Evolutionary conservation across 441 rosid genomes (phyloP).

Genomic region (Populus trichocarpa): DNA sequence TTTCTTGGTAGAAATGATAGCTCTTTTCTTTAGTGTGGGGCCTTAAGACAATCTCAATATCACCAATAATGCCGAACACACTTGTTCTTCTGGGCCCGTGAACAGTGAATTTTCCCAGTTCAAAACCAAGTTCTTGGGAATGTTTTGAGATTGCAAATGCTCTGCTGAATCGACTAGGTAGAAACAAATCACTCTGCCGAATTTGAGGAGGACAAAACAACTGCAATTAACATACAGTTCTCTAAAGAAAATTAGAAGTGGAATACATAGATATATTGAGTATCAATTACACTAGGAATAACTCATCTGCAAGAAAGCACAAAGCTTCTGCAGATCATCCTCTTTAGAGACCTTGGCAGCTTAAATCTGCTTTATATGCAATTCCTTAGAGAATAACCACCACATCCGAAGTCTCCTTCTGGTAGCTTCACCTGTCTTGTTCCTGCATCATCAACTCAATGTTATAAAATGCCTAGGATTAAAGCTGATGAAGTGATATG

Average conservation of each 20-base stretch:
- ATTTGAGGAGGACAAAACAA: background rate
- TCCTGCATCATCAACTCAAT: conserved; percentile 40
- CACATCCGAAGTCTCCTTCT: conserved; percentile 44
- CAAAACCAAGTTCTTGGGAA: conserved; percentile 8
- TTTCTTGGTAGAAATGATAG: background rate
- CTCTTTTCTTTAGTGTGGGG: background rate
- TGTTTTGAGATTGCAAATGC: background rate
- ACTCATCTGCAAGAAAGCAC: background rate
- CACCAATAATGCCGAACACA: background rate
- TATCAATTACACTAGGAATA: conserved; percentile 15
- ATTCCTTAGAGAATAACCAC: conserved; percentile 35
- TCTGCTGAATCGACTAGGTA: conserved; percentile 10
- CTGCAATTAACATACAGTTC: conserved; percentile 13
- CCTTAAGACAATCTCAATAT: background rate
- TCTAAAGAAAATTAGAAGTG: conserved; percentile 2
- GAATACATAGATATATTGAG: conserved; percentile 4
- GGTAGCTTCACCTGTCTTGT: conserved; percentile 30
- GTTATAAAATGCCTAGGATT: conserved; percentile 1
- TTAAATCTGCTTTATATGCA: conserved; percentile 36
- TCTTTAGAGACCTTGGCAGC: conserved; percentile 5
- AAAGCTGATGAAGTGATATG: background rate
- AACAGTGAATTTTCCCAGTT: conserved; percentile 5
- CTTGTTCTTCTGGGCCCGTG: background rate
- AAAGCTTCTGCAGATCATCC: conserved; percentile 14
- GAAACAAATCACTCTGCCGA: conserved; percentile 10